Conservation (phyloP, 2,329 filamentous ascomycete species). For the Graphiopsis chlorocephala region DNA sequence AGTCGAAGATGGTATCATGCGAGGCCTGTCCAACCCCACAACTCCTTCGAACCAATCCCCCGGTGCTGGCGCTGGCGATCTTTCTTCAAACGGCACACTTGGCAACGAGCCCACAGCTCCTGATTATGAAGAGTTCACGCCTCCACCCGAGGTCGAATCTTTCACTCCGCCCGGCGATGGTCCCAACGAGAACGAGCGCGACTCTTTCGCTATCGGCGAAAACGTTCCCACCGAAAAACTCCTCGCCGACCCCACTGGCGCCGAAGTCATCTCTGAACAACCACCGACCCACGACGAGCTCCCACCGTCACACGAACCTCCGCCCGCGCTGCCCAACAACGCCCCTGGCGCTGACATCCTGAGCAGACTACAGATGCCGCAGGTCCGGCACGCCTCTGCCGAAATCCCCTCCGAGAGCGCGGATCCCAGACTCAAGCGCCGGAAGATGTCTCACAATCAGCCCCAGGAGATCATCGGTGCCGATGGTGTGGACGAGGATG, state of each 20-base stretch:
- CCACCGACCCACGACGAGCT: constrained; percentile 30
- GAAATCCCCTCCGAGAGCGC: constrained; percentile 22
- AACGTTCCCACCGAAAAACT: constrained; percentile 16
- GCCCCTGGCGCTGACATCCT: constrained; percentile 30
- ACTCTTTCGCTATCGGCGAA: constrained; percentile 11
- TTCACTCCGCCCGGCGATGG: constrained; percentile 61
- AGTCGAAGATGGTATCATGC: constrained; percentile 89
- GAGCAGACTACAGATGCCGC: constrained; percentile 25
- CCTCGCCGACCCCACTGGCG: constrained; percentile 41
- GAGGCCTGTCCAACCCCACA: constrained; percentile 66
- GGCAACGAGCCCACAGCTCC: constrained; percentile 20
- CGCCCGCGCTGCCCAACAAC: constrained; percentile 7
- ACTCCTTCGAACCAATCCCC: constrained; percentile 44
- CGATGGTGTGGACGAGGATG: constrained; percentile 34
- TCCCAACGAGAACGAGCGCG: constrained; percentile 24
- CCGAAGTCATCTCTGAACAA: constrained; percentile 32
- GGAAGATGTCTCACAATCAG: constrained; percentile 34
- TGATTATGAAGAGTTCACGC: constrained; percentile 48
- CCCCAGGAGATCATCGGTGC: constrained; percentile 32
- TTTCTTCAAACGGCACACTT: constrained; percentile 16
- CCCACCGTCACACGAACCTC: constrained; percentile 29
- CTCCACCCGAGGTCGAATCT: constrained; percentile 78
- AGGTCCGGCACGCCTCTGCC: constrained; percentile 26
- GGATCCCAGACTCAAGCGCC: constrained; percentile 36
- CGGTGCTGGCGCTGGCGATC: constrained; percentile 17